Evolutionary conservation across 768 basidiomycete species (phyloP).

Genomic region (Jaapia argillacea): DNA sequence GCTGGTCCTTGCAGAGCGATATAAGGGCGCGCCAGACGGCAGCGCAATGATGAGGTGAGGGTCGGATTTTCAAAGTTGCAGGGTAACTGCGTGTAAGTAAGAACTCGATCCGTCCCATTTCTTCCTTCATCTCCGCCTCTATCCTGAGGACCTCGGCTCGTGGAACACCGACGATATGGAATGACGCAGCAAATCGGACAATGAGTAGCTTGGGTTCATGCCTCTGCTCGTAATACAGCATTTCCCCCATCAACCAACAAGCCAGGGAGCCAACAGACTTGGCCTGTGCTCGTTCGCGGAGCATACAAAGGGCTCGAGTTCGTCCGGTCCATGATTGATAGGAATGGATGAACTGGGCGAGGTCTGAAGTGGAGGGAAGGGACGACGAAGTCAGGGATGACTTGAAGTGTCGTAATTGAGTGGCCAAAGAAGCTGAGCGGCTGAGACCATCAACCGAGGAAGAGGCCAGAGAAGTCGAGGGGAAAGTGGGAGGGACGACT

Average conservation of each 20-base stretch:
- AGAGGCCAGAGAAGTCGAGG: background rate
- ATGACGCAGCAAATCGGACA: too few relatives aligned
- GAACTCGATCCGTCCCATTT: too few relatives aligned
- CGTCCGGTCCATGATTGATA: background rate
- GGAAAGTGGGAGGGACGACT: background rate
- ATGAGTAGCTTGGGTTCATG: conserved; percentile 7
- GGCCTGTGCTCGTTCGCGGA: background rate
- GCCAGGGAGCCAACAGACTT: conserved; percentile 3
- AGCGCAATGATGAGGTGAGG: too few relatives aligned
- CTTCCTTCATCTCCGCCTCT: too few relatives aligned
- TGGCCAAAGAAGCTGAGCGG: background rate
- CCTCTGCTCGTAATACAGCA: conserved; percentile 11
- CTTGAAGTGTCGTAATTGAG: background rate
- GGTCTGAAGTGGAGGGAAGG: background rate
- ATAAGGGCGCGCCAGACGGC: too few relatives aligned
- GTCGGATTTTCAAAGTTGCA: too few relatives aligned
- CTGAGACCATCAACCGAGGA: background rate
- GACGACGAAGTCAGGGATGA: background rate
- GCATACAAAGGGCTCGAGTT: background rate
- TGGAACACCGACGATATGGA: too few relatives aligned
- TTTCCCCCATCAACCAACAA: conserved; percentile 18
- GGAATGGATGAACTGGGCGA: conserved; percentile 1
- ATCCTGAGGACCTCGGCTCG: too few relatives aligned
- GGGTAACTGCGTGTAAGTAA: too few relatives aligned
- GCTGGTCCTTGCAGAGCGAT: too few relatives aligned